Percentiles rank a stretch among this genome's conserved stretches.
Evolutionary conservation across 2,329 filamentous ascomycete genomes (phyloP).

Genomic region (Thelonectria blattea): DNA sequence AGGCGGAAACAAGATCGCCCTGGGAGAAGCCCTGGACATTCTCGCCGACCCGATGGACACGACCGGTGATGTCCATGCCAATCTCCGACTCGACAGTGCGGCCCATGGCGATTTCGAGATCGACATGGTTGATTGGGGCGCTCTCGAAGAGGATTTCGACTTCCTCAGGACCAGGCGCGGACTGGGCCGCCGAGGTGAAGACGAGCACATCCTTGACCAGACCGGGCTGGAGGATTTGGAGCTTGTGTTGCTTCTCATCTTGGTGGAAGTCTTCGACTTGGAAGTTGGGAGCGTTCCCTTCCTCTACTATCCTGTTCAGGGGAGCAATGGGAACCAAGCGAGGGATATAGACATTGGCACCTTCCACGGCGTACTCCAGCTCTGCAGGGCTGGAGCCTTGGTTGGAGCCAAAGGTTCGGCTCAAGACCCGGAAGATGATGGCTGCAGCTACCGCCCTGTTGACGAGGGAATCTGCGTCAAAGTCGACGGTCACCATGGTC

Average conservation of each 20-base stretch:
- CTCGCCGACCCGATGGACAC: conserved; percentile 44
- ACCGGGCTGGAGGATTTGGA: conserved; percentile 38
- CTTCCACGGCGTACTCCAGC: conserved; percentile 51
- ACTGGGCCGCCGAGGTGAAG: conserved; percentile 31
- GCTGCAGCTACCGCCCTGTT: conserved; percentile 16
- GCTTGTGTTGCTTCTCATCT: conserved; percentile 23
- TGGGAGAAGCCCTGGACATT: conserved; percentile 40
- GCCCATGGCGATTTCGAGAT: conserved; percentile 46
- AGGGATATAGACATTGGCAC: conserved; percentile 50
- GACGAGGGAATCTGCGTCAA: conserved; percentile 37
- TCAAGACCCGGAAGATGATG: conserved; percentile 37
- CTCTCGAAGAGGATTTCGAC: conserved; percentile 50
- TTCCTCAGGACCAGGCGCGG: conserved; percentile 40
- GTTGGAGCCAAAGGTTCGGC: conserved; percentile 30
- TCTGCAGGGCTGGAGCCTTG: conserved; percentile 39
- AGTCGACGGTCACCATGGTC: conserved; percentile 51
- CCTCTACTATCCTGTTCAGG: conserved; percentile 55
- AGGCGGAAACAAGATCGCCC: conserved; percentile 51
- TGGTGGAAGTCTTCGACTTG: conserved; percentile 33
- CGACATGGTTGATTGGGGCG: conserved; percentile 44
- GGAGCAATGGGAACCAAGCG: conserved; percentile 48
- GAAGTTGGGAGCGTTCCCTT: conserved; percentile 19
- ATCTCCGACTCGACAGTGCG: conserved; percentile 40
- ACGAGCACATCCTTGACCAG: conserved; percentile 34
- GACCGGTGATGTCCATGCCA: conserved; percentile 51